Conservation (phyloP, 108 stramenopile genomes). For the Stephanodiscus minutulus region DNA sequence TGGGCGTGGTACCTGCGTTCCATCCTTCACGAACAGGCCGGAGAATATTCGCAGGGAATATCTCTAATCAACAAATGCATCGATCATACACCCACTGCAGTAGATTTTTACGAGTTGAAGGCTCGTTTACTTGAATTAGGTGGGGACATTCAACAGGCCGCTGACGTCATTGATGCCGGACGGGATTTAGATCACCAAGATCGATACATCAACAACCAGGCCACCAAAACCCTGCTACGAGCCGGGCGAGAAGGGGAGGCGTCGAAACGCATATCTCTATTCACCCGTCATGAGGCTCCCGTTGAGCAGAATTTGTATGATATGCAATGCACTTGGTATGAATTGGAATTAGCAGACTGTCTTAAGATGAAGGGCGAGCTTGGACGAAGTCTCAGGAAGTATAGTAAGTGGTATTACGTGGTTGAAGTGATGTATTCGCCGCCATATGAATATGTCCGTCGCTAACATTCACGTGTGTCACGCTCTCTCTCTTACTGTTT, state of each 20-base stretch:
- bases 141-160: slow-evolving; percentile 87
- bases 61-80: slow-evolving; percentile 85
- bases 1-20: slow-evolving; percentile 90
- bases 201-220: slow-evolving; percentile 98
- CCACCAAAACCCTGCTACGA: slow-evolving; percentile 93
- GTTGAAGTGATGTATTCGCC: no score
- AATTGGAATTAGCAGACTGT: slow-evolving; percentile 89
- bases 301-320: slow-evolving; percentile 92
- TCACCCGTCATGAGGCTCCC: slow-evolving; percentile 93
- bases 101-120: slow-evolving; percentile 91
- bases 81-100: slow-evolving; percentile 88
- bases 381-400: slow-evolving; percentile 85
- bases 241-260: slow-evolving; percentile 87
- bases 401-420: slow-evolving; percentile 65
- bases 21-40: slow-evolving; percentile 81
- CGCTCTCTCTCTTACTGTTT: slow-evolving; percentile 1
- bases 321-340: slow-evolving; percentile 99
- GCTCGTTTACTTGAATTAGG: slow-evolving; percentile 84
- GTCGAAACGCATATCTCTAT: slow-evolving; percentile 76
- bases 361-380: slow-evolving; percentile 59
- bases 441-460: not conserved
- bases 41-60: slow-evolving; percentile 75
- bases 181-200: slow-evolving; percentile 94
- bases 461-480: not conserved
- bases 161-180: slow-evolving; percentile 84